Conservation (phyloP, 768 basidiomycete genomes). For the Russula vinacea region DNA sequence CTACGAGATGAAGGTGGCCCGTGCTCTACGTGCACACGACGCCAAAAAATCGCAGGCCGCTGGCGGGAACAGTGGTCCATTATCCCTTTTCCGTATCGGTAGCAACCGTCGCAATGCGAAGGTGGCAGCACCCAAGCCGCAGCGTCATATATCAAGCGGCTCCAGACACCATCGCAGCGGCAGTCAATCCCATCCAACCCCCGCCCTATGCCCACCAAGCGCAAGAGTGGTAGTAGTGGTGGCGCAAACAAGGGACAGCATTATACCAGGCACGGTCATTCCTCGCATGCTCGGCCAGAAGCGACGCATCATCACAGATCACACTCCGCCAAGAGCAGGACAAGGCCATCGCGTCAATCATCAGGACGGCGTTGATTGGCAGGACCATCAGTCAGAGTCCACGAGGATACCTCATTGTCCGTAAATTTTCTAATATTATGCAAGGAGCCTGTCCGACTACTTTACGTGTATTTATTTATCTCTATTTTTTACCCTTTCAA, state of each 20-base stretch:
- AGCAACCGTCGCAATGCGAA: neutral
- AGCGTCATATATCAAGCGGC: conserved; percentile 9
- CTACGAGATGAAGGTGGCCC: conserved; percentile 29
- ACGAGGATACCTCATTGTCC: conserved; percentile 15
- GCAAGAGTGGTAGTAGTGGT: conserved; percentile 16
- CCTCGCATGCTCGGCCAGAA: conserved; percentile 1
- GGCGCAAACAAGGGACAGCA: neutral
- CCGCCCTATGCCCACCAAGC: conserved; percentile 8
- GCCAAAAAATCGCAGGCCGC: conserved; percentile 2
- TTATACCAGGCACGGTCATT: neutral
- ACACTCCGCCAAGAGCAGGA: conserved; percentile 15
- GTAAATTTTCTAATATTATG: conserved; percentile 10
- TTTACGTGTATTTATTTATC: conserved; percentile 17
- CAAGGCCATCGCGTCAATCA: conserved; percentile 19
- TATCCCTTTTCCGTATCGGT: conserved; percentile 17
- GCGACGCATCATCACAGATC: conserved; percentile 15
- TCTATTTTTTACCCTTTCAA: neutral
- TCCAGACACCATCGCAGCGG: conserved; percentile 7
- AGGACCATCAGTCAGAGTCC: neutral
- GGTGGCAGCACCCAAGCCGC: neutral
- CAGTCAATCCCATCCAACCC: neutral
- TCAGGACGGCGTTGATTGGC: conserved; percentile 18
- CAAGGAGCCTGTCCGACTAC: neutral
- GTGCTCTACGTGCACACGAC: conserved; percentile 8
- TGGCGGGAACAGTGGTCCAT: conserved; percentile 6